These are phyloP conservation scores for Xerocomus potaroensis DNA, from an alignment of 768 basidiomycete species.

Conservation along the genomic window DNA sequence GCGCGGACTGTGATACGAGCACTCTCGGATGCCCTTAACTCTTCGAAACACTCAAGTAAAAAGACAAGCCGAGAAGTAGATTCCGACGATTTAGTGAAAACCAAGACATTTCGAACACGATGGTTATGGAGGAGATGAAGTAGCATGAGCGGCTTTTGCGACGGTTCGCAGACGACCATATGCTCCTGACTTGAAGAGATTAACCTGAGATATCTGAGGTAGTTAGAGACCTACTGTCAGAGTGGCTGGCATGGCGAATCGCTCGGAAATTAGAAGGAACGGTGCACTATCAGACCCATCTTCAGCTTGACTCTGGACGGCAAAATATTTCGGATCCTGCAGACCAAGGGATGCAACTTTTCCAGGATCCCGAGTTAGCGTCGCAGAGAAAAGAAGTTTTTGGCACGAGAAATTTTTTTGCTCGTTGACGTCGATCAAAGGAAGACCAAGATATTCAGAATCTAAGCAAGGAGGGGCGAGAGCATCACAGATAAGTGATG, in stretches of 20 bases:
- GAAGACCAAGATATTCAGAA: constrained; percentile 8
- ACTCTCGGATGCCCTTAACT: constrained; percentile 30
- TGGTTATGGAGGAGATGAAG: constrained; percentile 75
- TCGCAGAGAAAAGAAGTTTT: constrained; percentile 95
- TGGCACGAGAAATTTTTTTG: constrained; percentile 69
- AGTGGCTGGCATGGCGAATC: constrained; percentile 76
- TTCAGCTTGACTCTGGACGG: constrained; percentile 57
- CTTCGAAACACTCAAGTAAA: constrained; percentile 79
- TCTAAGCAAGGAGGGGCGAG: constrained; percentile 58
- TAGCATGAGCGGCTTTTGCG: constrained; percentile 83
- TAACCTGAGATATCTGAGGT: not conserved
- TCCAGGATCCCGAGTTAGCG: constrained; percentile 90
- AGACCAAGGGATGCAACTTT: constrained; percentile 82
- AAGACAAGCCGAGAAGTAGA: constrained; percentile 79
- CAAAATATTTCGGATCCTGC: constrained; percentile 79
- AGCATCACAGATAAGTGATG: constrained; percentile 33
- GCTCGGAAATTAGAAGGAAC: constrained; percentile 62
- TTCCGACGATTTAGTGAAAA: constrained; percentile 97
- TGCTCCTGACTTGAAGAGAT: constrained; percentile 57
- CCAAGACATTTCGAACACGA: constrained; percentile 64
- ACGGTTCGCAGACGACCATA: constrained; percentile 75
- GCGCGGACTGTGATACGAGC: constrained; percentile 48
- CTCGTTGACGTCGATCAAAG: constrained; percentile 54
- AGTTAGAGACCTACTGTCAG: constrained; percentile 50
- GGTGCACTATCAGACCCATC: constrained; percentile 35